phyloP scores from a whole-genome alignment of 2,329 filamentous ascomycete species.

The Penicillium sp. region DNA sequence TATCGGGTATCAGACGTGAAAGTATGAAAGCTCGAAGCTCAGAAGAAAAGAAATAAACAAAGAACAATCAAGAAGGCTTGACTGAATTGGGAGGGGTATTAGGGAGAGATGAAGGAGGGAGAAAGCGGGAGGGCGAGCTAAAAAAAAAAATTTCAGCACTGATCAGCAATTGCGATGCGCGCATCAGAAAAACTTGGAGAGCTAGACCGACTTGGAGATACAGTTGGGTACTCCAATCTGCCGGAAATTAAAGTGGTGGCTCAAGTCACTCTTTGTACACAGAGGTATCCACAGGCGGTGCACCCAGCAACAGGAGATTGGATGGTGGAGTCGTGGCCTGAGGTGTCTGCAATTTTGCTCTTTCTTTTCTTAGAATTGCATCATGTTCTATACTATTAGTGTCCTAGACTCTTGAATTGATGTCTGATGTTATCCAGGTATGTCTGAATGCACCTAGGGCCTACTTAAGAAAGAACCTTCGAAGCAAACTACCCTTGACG shows the following conservation, averaged over 20 bases:
- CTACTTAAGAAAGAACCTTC: neutral
- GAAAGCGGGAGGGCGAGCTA: constrained; percentile 6
- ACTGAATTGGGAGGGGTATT: neutral
- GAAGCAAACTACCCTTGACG: neutral
- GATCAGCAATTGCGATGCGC: constrained; percentile 18
- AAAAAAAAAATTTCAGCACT: constrained; percentile 15
- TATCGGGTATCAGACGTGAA: neutral
- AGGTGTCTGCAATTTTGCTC: constrained; percentile 4
- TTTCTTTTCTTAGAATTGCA: no score
- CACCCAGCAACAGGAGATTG: constrained; percentile 7
- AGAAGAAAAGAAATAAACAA: constrained; percentile 5
- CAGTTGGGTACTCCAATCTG: constrained; percentile 5
- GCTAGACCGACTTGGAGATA: constrained; percentile 13
- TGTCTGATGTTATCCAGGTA: neutral
- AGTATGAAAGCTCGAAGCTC: neutral
- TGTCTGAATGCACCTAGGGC: neutral
- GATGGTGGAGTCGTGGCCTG: constrained; percentile 2
- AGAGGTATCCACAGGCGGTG: constrained; percentile 2
- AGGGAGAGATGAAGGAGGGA: constrained; percentile 2
- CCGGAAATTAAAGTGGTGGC: neutral
- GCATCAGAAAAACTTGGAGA: constrained; percentile 10
- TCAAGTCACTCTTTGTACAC: constrained; percentile 9
- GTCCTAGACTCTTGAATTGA: neutral
- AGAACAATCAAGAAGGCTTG: neutral
- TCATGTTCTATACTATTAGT: no score